Conservation (phyloP, 306 rosid genomes). For the Leucaena leucocephala region DNA sequence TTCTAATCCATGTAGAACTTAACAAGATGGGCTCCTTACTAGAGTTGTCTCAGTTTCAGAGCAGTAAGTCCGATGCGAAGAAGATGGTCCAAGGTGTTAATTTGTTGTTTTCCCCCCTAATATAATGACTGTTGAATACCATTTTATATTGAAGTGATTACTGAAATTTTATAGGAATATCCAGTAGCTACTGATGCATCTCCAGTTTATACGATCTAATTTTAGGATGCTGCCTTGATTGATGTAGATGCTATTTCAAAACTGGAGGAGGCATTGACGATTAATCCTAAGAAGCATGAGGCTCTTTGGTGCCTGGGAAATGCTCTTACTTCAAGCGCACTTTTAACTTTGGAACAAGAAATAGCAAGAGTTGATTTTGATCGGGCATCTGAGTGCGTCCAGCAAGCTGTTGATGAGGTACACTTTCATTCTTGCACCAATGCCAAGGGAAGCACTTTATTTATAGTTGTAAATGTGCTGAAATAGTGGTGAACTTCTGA, state of each 20-base stretch:
- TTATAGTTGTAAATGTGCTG: neutral
- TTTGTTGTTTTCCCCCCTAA: neutral
- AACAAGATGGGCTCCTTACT: conserved; percentile 85
- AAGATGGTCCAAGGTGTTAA: conserved; percentile 65
- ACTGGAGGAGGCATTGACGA: conserved; percentile 61
- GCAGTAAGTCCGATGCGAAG: conserved; percentile 54
- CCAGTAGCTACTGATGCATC: neutral
- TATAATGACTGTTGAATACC: neutral
- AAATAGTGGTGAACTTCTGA: neutral
- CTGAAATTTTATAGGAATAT: neutral
- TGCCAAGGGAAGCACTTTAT: neutral
- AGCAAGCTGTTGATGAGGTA: conserved; percentile 64
- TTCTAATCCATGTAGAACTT: conserved; percentile 60
- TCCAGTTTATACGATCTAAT: neutral
- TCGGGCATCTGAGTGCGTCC: conserved; percentile 45
- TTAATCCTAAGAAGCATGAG: conserved; percentile 64
- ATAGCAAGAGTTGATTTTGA: conserved; percentile 57
- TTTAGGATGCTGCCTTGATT: conserved; percentile 21
- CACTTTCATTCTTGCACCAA: neutral
- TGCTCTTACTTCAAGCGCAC: conserved; percentile 57
- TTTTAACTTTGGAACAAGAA: conserved; percentile 51
- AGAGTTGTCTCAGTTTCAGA: conserved; percentile 88
- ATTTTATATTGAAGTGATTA: neutral
- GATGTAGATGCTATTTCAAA: conserved; percentile 53
- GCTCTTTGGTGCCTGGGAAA: conserved; percentile 74